Evolutionary conservation across 108 stramenopile species (phyloP), one percentile per base, ranked within the genome.

Genomic region (Asterionellopsis glacialis): DNA sequence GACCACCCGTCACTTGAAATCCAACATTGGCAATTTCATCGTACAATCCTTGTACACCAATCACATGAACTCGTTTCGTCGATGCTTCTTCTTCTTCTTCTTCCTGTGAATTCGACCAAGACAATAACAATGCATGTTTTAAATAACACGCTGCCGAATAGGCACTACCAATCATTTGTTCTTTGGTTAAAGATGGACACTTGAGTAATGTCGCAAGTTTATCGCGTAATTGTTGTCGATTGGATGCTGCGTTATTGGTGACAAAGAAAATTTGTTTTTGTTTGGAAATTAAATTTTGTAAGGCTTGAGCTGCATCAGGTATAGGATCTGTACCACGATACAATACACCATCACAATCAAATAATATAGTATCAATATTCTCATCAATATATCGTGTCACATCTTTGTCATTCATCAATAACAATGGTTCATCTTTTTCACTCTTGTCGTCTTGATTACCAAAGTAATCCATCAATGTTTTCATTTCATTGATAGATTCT

Each of bases 341-440:
- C 38, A 94, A 59, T 1, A 91, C 90, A 21, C 93, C 93, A 49
- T 94, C 93, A 60, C 90, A 91, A 68, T 94, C 93, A 55, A 94
- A 88, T 40, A 94, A 57, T 55, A 88, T 74, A 18, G 78, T 74
- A 22, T 85, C 74, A 21, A 89, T 73, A 40, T 79, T 45, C 22
- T 77, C 64, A 6, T 65, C 23, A 6, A 80, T 48, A 57, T 63
- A 71, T 6, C 54, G 51, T 2, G 70, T 21, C 23, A 58, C 67
- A 44, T 80, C 69, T 43, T 66, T n/a, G n/a, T n/a, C n/a, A n/a
- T n/a, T n/a, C n/a, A n/a, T n/a, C n/a, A n/a, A 58, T 59, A 39
- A n/a, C 0, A 23, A 28, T 51, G 27, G 44, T 11, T 10, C 9
- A 65, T 19, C 38, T 61, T 33, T 27, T 9, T 41, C 55, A 23